Percentiles rank a stretch among this genome's conserved stretches.
phyloP scores from a whole-genome alignment of 208 protist species.

The Acanthamoeba quina region DNA sequence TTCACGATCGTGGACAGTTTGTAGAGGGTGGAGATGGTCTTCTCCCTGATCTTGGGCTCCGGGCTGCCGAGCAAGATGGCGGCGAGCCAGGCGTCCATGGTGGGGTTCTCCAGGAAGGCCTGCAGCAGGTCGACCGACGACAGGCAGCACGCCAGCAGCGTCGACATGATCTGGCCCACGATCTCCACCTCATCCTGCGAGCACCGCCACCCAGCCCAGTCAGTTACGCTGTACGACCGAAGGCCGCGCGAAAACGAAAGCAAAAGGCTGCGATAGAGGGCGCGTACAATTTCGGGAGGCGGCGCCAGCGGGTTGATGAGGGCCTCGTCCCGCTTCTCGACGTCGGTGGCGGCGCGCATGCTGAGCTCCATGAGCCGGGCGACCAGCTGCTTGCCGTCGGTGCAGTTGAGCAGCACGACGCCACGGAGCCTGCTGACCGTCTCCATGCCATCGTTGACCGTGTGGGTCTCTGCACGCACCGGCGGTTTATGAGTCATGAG shows the following conservation, averaged over 20 bases:
- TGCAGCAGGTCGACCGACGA: conserved; percentile 30
- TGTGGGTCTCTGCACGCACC: not conserved
- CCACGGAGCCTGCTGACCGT: conserved; percentile 28
- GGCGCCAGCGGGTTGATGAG: not conserved
- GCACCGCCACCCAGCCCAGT: not conserved
- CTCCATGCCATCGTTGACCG: conserved; percentile 36
- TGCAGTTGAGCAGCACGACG: not conserved
- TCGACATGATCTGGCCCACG: conserved; percentile 7
- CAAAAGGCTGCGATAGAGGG: not conserved
- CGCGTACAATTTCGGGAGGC: conserved; percentile 8
- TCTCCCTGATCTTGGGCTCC: conserved; percentile 52
- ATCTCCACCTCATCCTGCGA: conserved; percentile 42
- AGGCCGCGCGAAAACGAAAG: not conserved
- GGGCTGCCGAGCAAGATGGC: not conserved
- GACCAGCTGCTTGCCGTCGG: conserved; percentile 27
- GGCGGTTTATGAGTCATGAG: no score
- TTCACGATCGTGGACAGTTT: conserved; percentile 19
- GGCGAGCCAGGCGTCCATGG: conserved; percentile 35
- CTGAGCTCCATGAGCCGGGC: conserved; percentile 3
- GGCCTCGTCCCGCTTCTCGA: conserved; percentile 7
- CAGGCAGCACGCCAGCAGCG: conserved; percentile 39
- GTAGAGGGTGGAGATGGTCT: conserved; percentile 28
- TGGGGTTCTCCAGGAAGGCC: conserved; percentile 36
- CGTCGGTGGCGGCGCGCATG: conserved; percentile 43
- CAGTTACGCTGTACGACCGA: not conserved